These are phyloP conservation scores for Geotrichum fermentans DNA, from an alignment of 1,139 yeast species.

Conservation along the genomic window DNA sequence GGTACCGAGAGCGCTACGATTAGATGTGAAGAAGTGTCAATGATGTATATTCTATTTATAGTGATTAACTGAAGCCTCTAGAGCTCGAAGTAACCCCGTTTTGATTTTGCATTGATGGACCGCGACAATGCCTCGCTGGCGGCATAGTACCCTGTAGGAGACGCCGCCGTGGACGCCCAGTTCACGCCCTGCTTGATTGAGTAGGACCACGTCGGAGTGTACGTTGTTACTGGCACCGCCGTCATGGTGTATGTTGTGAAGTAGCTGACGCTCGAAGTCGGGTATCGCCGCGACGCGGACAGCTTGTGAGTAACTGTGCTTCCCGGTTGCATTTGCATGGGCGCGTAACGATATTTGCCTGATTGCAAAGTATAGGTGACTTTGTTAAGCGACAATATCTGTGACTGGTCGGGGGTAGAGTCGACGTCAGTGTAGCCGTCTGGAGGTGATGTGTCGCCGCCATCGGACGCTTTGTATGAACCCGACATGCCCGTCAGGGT, in stretches of 20 bases:
- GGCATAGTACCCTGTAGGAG: conserved; percentile 31
- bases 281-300: conserved; percentile 31
- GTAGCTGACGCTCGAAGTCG: conserved; percentile 63
- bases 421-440: conserved; percentile 29
- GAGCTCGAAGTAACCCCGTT: conserved; percentile 18
- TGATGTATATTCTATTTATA: background rate
- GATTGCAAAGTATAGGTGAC: conserved; percentile 73
- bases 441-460: conserved; percentile 45
- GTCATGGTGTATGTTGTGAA: conserved; percentile 41
- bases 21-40: background rate
- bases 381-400: conserved; percentile 41
- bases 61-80: background rate
- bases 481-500: conserved; percentile 68
- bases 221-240: conserved; percentile 51
- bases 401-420: conserved; percentile 30
- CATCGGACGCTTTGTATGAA: conserved; percentile 40
- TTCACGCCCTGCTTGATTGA: conserved; percentile 59
- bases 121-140: conserved; percentile 25
- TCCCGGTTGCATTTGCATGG: conserved; percentile 87
- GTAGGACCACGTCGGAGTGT: conserved; percentile 82
- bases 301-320: conserved; percentile 48
- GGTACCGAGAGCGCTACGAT: conserved; percentile 7
- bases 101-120: conserved; percentile 19
- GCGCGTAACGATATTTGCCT: conserved; percentile 71
- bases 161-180: conserved; percentile 44